A percentile compares a stretch with the other conserved stretches of the same genome.
Evolutionary conservation across 768 basidiomycete species (phyloP).

Genomic region (Trametes meyenii): DNA sequence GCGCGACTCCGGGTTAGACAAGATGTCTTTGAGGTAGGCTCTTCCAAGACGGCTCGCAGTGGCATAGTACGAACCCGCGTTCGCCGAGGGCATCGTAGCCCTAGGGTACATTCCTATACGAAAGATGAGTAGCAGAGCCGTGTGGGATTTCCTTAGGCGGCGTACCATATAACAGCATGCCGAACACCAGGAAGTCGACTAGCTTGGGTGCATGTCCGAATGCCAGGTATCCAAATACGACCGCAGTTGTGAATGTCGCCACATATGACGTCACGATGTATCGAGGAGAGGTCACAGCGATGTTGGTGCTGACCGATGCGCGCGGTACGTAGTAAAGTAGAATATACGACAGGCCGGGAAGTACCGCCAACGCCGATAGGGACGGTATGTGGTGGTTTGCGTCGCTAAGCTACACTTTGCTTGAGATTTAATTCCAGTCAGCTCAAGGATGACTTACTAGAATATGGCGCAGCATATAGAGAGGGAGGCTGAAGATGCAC

Average conservation of each 20-base stretch:
- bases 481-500: conserved; percentile 60
- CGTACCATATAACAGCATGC: conserved; percentile 68
- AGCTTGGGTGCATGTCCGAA: conserved; percentile 64
- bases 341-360: conserved; percentile 66
- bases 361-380: conserved; percentile 54
- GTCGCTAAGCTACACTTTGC: conserved; percentile 2
- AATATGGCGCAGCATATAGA: conserved; percentile 62
- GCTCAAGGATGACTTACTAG: conserved; percentile 45
- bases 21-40: conserved; percentile 85
- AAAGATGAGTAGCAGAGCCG: neutral
- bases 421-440: neutral
- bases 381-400: conserved; percentile 57
- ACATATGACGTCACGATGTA: conserved; percentile 64
- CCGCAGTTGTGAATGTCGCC: conserved; percentile 48
- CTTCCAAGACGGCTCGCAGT: conserved; percentile 40
- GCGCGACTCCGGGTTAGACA: conserved; percentile 89
- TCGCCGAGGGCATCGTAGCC: neutral
- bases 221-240: conserved; percentile 58
- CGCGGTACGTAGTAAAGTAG: conserved; percentile 63
- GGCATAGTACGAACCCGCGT: conserved; percentile 27
- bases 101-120: conserved; percentile 18
- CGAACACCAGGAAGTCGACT: conserved; percentile 60
- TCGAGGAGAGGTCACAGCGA: conserved; percentile 50
- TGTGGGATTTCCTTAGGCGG: neutral
- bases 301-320: conserved; percentile 48